Base-by-base conservation (phyloP, 2,329 filamentous ascomycete species). In the Penicillium freii region DNA sequence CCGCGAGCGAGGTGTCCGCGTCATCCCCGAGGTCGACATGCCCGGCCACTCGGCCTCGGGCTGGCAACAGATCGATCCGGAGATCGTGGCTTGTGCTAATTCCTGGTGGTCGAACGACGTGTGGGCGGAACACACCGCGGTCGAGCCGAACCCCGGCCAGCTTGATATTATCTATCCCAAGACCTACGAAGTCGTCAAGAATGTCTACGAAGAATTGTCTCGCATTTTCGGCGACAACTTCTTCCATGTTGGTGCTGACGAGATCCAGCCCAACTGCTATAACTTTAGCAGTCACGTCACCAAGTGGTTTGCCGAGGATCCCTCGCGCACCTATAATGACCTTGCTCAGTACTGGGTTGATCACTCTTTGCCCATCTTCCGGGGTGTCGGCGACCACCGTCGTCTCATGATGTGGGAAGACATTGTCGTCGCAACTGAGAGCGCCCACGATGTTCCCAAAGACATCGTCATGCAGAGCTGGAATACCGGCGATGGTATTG, bases 21-120 rank as follows among this genome's bases (percentile, higher is more conserved):
- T 86, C 54, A 76, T 86, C 34, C 81, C 84, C n/a, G 84, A 86
- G 64, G 79, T 85, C 42, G 84, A 86, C 67, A 85, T 85, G 82
- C 84, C 84, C 7, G 81, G 83, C 46, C 84, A 86, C 66, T 79
- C 82, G 6, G 75, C 77, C 31, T 78, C 81, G 0, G 82, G 82
- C 31, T 84, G 82, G 82, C 76, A 81, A 53, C 82, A 83, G 58
- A 74, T 86, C 7, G 81, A 85, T 58, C 76, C 82, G 25, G 75
- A 78, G 25, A 83, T 87, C 55, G 75, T 85, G 29, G 78, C 84
- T 13, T 86, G 83, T 69, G 72, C 70, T 19, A 73, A 85, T 68
- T 80, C 79, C 23, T 86, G 83, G 83, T 86, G 83, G 83, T 83
- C 81, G 38, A 85, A 85, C 66, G 83, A 86, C 57, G 70, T 75